phyloP scores from a whole-genome alignment of 1,284 basidiomycete genomes.

The Austropuccinia psidii region DNA sequence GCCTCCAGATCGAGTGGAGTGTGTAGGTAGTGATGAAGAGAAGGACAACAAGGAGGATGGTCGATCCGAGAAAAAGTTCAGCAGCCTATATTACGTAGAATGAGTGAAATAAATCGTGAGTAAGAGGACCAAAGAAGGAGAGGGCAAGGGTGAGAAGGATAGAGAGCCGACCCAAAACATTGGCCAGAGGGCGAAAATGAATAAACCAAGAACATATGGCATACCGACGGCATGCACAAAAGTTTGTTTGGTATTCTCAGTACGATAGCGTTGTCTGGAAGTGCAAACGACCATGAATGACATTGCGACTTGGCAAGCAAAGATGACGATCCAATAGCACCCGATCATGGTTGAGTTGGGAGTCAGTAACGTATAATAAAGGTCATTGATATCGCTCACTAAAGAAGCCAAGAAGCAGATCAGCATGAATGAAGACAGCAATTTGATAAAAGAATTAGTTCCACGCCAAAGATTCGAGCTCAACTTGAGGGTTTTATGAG shows the following conservation, averaged over 20 bases:
- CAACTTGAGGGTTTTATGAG: slow-evolving; percentile 34
- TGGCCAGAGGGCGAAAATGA: slow-evolving; percentile 34
- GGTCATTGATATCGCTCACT: slow-evolving; percentile 36
- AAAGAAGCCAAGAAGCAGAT: not conserved
- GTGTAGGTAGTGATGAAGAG: slow-evolving; percentile 21
- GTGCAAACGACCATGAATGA: slow-evolving; percentile 32
- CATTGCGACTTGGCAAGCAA: slow-evolving; percentile 24
- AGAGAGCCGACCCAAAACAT: slow-evolving; percentile 24
- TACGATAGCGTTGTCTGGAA: slow-evolving; percentile 34
- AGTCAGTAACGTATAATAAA: slow-evolving; percentile 34
- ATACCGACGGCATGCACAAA: slow-evolving; percentile 35
- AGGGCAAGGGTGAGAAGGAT: not conserved
- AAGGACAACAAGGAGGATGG: slow-evolving; percentile 4
- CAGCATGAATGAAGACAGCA: not conserved
- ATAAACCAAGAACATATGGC: slow-evolving; percentile 28
- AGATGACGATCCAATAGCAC: slow-evolving; percentile 29
- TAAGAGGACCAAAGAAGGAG: not conserved
- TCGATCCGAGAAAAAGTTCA: slow-evolving; percentile 14
- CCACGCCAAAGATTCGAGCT: not conserved
- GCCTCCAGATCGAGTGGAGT: slow-evolving; percentile 22
- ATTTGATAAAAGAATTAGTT: not conserved
- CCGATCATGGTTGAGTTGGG: slow-evolving; percentile 26
- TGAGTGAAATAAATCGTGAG: not conserved
- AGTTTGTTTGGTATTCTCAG: slow-evolving; percentile 35
- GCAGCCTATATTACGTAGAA: not conserved